Evolutionary conservation across 2,329 filamentous ascomycete genomes (phyloP).

Genomic region (Didymella pomorum): DNA sequence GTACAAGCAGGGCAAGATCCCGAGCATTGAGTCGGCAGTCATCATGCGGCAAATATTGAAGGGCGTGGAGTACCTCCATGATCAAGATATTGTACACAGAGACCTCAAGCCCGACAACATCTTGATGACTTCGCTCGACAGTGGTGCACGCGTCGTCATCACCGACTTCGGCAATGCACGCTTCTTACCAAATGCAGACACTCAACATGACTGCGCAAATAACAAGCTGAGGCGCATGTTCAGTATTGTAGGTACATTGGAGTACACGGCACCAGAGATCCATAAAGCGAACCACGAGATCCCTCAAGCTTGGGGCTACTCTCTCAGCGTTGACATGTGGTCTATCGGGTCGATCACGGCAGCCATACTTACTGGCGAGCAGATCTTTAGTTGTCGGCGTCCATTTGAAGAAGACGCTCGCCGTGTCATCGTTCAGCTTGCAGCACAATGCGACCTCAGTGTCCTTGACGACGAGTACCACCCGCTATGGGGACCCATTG

Average conservation of each 20-base stretch:
- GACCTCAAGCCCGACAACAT: constrained; percentile 72
- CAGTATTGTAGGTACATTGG: constrained; percentile 62
- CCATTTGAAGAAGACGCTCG: constrained; percentile 34
- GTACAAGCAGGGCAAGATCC: constrained; percentile 56
- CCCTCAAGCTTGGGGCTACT: constrained; percentile 57
- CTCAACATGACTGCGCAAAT: not conserved
- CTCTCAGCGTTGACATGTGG: constrained; percentile 68
- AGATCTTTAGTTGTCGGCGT: constrained; percentile 54
- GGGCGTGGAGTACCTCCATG: constrained; percentile 66
- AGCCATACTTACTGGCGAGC: constrained; percentile 60
- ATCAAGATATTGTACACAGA: constrained; percentile 64
- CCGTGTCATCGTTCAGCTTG: constrained; percentile 44
- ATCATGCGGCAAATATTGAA: constrained; percentile 65
- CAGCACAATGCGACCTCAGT: constrained; percentile 54
- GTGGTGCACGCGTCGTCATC: constrained; percentile 63
- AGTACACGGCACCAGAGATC: constrained; percentile 65
- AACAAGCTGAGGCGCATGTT: constrained; percentile 57
- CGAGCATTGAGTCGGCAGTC: constrained; percentile 61
- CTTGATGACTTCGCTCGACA: constrained; percentile 63
- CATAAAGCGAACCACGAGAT: constrained; percentile 40
- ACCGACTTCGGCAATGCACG: constrained; percentile 68
- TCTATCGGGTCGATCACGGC: constrained; percentile 65
- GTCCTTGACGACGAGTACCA: constrained; percentile 52
- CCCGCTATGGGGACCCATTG: constrained; percentile 54
- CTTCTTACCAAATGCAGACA: constrained; percentile 37